phyloP scores from a whole-genome alignment of 306 rosid species.

The Prosopis cineraria region DNA sequence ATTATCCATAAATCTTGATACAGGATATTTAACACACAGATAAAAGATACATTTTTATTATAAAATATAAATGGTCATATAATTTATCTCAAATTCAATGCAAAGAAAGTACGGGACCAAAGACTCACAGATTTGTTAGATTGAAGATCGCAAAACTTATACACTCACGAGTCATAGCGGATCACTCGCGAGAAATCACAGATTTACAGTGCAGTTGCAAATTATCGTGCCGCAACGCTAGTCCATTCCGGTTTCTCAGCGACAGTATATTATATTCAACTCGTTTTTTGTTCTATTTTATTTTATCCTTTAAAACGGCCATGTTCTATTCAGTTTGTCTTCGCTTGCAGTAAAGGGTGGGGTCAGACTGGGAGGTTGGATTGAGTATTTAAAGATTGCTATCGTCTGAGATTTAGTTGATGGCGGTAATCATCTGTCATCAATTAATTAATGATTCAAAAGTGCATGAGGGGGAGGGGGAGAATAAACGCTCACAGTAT shows the following conservation, averaged over 20 bases:
- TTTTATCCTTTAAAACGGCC: not conserved
- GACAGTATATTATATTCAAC: not conserved
- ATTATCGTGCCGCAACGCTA: not conserved
- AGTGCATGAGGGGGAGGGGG: not conserved
- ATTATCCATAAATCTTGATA: too few relatives aligned
- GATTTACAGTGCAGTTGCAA: constrained; percentile 6
- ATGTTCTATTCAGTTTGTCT: not conserved
- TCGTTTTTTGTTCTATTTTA: not conserved
- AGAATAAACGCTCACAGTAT: not conserved
- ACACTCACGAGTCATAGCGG: not conserved
- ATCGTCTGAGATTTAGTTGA: not conserved
- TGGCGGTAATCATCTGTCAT: not conserved
- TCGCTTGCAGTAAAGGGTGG: not conserved
- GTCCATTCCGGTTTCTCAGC: not conserved
- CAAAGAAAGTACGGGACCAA: too few relatives aligned
- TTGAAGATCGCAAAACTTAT: not conserved
- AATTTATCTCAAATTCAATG: not conserved
- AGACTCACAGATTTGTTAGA: not conserved
- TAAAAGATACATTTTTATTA: not conserved
- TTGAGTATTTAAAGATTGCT: not conserved
- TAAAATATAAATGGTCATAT: too few relatives aligned
- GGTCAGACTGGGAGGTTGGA: not conserved
- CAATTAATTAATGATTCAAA: not conserved
- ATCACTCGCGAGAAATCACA: constrained; percentile 30
- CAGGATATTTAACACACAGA: too few relatives aligned